Percentiles rank a stretch among this genome's conserved stretches.
phyloP scores from a whole-genome alignment of 2,329 filamentous ascomycete genomes.

The Alternaria alternata region DNA sequence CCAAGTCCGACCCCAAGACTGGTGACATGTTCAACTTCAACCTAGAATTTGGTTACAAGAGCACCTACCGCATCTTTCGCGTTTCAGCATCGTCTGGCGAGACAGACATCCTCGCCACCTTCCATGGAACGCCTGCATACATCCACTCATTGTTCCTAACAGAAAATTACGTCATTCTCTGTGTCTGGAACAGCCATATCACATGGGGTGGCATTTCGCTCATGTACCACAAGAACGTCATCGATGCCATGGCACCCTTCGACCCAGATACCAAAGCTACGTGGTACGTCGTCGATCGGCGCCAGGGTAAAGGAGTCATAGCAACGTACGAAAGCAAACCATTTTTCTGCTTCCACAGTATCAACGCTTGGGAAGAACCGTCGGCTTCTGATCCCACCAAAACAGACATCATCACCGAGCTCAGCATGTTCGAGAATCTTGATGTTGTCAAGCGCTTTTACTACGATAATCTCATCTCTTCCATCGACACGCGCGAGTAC shows the following conservation, averaged over 20 bases:
- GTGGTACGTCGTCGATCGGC: constrained; percentile 80
- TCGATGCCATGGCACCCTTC: constrained; percentile 73
- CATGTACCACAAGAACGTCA: constrained; percentile 70
- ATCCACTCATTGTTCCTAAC: constrained; percentile 86
- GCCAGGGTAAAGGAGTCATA: constrained; percentile 68
- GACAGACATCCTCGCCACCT: constrained; percentile 75
- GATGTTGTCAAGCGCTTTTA: constrained; percentile 74
- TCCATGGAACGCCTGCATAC: constrained; percentile 70
- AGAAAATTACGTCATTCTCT: constrained; percentile 74
- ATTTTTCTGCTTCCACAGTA: constrained; percentile 80
- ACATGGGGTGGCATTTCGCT: constrained; percentile 66
- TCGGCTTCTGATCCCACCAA: constrained; percentile 45
- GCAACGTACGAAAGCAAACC: constrained; percentile 72
- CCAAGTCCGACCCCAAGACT: constrained; percentile 72
- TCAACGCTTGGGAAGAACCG: constrained; percentile 77
- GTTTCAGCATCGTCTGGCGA: constrained; percentile 68
- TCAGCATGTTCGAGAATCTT: constrained; percentile 68
- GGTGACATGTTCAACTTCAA: constrained; percentile 87
- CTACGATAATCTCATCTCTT: constrained; percentile 57
- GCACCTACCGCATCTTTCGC: constrained; percentile 74
- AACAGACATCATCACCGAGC: constrained; percentile 70
- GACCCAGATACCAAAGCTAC: constrained; percentile 63
- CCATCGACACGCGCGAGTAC: constrained; percentile 21
- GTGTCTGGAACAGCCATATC: constrained; percentile 73
- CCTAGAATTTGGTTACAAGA: constrained; percentile 65